Evolutionary conservation across 495 filamentous ascomycete genomes (phyloP).

Genomic region (Friedmanniomyces endolithicus): DNA sequence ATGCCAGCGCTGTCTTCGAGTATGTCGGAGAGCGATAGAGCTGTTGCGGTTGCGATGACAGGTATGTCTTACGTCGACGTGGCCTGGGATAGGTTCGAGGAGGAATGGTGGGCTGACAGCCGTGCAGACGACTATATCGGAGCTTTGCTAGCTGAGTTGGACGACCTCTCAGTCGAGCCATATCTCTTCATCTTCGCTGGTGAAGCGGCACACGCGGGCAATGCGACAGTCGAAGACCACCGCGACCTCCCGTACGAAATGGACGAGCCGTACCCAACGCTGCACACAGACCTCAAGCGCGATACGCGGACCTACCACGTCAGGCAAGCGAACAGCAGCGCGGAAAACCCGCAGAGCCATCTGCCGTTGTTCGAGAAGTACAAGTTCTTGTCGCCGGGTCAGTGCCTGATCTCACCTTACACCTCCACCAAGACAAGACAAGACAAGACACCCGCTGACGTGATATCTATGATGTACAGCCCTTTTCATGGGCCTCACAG

Average conservation of each 20-base stretch:
- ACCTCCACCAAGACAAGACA: not conserved
- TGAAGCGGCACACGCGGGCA: not conserved
- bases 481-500: conserved; percentile 71
- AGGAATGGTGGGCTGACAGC: conserved; percentile 29
- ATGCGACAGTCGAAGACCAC: not conserved
- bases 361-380: conserved; percentile 76
- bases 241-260: conserved; percentile 36
- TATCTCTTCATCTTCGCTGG: conserved; percentile 3
- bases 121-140: not conserved
- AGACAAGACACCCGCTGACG: not conserved
- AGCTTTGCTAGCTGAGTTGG: not conserved
- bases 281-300: conserved; percentile 50
- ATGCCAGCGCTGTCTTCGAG: not conserved
- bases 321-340: conserved; percentile 12
- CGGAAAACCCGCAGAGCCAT: conserved; percentile 22
- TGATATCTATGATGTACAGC: conserved; percentile 34
- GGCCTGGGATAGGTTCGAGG: not conserved
- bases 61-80: not conserved
- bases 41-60: not conserved
- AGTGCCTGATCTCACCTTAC: not conserved
- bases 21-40: not conserved
- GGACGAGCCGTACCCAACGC: conserved; percentile 36
- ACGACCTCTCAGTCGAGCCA: not conserved
- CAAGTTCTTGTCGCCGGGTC: conserved; percentile 71
- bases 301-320: conserved; percentile 27